These are phyloP conservation scores for Lentithecium fluviatile DNA, from an alignment of 495 filamentous ascomycete species.

Conservation along the genomic window DNA sequence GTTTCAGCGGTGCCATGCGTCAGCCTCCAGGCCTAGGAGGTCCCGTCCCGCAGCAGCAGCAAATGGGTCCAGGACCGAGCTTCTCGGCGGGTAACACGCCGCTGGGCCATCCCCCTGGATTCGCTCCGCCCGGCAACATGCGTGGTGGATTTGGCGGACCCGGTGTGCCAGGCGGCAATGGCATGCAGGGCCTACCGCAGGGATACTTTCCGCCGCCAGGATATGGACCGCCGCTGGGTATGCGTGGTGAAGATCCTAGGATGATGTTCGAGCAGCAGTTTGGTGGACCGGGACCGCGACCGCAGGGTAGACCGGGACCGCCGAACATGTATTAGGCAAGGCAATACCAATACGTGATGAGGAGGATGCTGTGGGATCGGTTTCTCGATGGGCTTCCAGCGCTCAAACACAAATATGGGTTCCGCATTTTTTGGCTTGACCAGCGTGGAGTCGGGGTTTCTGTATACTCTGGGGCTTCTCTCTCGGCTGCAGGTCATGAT, in stretches of 20 bases:
- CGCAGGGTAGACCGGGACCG: conserved; percentile 20
- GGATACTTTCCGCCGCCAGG: conserved; percentile 33
- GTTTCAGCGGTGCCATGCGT: conserved; percentile 31
- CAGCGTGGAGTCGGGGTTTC: too few relatives aligned
- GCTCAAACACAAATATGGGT: too few relatives aligned
- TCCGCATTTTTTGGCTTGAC: too few relatives aligned
- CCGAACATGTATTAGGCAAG: conserved; percentile 29
- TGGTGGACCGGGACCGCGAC: conserved; percentile 5
- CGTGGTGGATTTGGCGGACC: neutral
- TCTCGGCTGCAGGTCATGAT: too few relatives aligned
- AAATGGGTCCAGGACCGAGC: conserved; percentile 18
- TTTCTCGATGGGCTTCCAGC: too few relatives aligned
- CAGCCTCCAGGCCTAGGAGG: conserved; percentile 33
- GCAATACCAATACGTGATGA: neutral
- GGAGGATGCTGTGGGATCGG: too few relatives aligned
- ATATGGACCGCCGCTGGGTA: conserved; percentile 21
- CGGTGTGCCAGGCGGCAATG: neutral
- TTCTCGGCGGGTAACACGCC: conserved; percentile 33
- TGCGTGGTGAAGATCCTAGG: conserved; percentile 30
- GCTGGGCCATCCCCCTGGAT: conserved; percentile 30
- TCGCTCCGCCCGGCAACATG: conserved; percentile 24
- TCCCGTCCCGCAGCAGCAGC: conserved; percentile 9
- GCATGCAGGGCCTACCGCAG: conserved; percentile 18
- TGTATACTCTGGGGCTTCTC: too few relatives aligned
- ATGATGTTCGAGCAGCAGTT: conserved; percentile 34